Percentiles rank a stretch among this genome's conserved stretches.
These are phyloP conservation scores for Solanum hybrid DNA, from an alignment of 305 asterid genomes.

Conservation along the genomic window DNA sequence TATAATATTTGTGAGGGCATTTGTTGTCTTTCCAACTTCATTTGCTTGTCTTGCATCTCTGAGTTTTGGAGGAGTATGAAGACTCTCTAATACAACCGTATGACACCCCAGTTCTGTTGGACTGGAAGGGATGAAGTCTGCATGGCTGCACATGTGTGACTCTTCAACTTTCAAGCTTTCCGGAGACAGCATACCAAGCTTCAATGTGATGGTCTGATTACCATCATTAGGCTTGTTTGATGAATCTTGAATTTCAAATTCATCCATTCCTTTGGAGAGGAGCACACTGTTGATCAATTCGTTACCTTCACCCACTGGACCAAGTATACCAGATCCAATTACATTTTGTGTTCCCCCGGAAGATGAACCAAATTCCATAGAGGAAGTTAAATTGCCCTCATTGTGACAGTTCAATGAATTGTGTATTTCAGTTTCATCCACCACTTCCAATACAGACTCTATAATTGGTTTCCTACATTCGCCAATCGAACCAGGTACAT, in stretches of 20 bases:
- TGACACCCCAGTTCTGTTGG: conserved; percentile 17
- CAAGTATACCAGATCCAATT: not conserved
- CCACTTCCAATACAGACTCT: conserved; percentile 3
- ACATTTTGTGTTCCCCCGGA: conserved; percentile 9
- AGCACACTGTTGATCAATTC: not conserved
- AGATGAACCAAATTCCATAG: conserved; percentile 15
- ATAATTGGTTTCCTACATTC: conserved; percentile 5
- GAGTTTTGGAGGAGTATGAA: not conserved
- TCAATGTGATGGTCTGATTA: conserved; percentile 15
- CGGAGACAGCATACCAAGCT: conserved; percentile 15
- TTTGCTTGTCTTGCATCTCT: conserved; percentile 7
- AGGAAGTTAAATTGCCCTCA: conserved; percentile 18
- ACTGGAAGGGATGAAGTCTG: conserved; percentile 15
- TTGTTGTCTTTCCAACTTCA: conserved; percentile 16
- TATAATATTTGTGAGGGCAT: conserved; percentile 9
- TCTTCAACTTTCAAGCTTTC: conserved; percentile 21
- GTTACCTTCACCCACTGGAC: conserved; percentile 1
- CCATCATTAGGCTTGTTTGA: conserved; percentile 22
- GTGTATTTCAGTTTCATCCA: conserved; percentile 14
- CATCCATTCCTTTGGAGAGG: conserved; percentile 8
- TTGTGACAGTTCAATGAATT: conserved; percentile 11
- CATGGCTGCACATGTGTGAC: conserved; percentile 15
- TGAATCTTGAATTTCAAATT: conserved; percentile 10
- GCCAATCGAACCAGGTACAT: not conserved
- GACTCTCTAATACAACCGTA: conserved; percentile 2